phyloP scores from a whole-genome alignment of 2,329 filamentous ascomycete species.

The Furcasterigmium sp. region DNA sequence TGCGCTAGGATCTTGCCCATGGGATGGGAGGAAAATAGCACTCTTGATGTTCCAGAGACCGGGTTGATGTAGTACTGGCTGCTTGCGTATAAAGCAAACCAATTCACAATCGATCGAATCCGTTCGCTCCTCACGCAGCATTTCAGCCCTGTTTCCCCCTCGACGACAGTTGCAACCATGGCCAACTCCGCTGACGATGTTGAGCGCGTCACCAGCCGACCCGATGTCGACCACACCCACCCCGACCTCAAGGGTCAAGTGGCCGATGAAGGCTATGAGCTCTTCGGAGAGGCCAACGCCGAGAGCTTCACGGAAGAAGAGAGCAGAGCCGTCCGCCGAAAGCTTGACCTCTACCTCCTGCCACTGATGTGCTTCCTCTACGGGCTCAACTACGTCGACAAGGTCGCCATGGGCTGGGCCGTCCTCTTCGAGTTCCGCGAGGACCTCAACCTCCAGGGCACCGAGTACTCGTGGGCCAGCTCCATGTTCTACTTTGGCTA shows the following conservation, averaged over 20 bases:
- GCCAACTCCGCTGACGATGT: background rate
- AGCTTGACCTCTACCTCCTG: slow-evolving; percentile 9
- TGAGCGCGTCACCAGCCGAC: background rate
- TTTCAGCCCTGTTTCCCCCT: too few relatives aligned
- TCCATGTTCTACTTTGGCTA: slow-evolving; percentile 31
- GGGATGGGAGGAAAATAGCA: too few relatives aligned
- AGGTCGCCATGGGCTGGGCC: slow-evolving; percentile 43
- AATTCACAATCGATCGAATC: too few relatives aligned
- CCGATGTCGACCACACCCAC: background rate
- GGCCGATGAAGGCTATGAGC: slow-evolving; percentile 13
- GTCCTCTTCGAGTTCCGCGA: slow-evolving; percentile 59
- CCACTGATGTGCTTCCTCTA: slow-evolving; percentile 32
- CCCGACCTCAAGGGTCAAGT: slow-evolving; percentile 10
- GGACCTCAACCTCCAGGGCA: slow-evolving; percentile 49
- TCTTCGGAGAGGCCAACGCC: slow-evolving; percentile 10
- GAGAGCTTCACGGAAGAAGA: slow-evolving; percentile 2
- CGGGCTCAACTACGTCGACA: slow-evolving; percentile 32
- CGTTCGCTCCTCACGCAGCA: too few relatives aligned
- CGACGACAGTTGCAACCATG: background rate
- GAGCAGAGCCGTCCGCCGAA: too few relatives aligned
- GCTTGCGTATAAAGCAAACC: too few relatives aligned
- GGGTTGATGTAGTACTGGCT: too few relatives aligned
- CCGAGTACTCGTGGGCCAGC: slow-evolving; percentile 45
- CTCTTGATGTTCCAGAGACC: too few relatives aligned
- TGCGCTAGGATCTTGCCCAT: too few relatives aligned